Base-by-base conservation (phyloP, 371 early-diverging fungal species). In the Mucor racemosus region DNA sequence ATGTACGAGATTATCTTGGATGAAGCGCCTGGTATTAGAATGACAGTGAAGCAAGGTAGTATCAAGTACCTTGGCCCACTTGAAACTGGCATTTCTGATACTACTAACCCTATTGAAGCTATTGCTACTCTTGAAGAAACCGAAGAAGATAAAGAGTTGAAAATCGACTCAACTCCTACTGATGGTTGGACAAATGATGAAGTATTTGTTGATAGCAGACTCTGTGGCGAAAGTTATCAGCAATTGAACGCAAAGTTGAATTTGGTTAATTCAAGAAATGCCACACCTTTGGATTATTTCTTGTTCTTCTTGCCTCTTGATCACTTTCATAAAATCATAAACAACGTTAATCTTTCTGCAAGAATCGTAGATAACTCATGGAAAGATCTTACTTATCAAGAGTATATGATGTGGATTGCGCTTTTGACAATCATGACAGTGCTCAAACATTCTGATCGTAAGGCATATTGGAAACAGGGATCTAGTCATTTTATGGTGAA, bases 331-430 rank as follows among this genome's bases (percentile, higher is more conserved):
- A 4, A 2, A 0, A 54, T 62, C 9, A 40, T 62, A 0, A 14
- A 7, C 26, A 62, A 40, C 13, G 54, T 31, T 0, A 62, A 54
- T 39, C 17, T n/a, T 14, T 10, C 50, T 54, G 63, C 63, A 21
- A 62, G 54, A 54, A 54, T 7, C 38, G 8, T 26, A 3, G 19
- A 31, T 3, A 31, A 1, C 4, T 1, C 13, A 0, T 62, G 63
- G 63, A 40, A 5, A 1, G 54, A 54, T 34, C 0, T 62, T 1
- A 39, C 54, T 1, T 62, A 38, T 41, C 3, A n/a, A 38, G 55
- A 62, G 63, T 62, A 62, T 40, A 13, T 62, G 39, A 62, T 62
- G 54, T 54, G 63, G 63, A 50, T 54, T 40, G 54, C 55, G 0
- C 26, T 62, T 1, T 17, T 62, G 13, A 62, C 63, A 5, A 54